A percentile compares a stretch with the other conserved stretches of the same genome.
These are phyloP conservation scores for Oryza australiensis DNA, from an alignment of 176 grass and related monocot genomes.

Conservation along the genomic window DNA sequence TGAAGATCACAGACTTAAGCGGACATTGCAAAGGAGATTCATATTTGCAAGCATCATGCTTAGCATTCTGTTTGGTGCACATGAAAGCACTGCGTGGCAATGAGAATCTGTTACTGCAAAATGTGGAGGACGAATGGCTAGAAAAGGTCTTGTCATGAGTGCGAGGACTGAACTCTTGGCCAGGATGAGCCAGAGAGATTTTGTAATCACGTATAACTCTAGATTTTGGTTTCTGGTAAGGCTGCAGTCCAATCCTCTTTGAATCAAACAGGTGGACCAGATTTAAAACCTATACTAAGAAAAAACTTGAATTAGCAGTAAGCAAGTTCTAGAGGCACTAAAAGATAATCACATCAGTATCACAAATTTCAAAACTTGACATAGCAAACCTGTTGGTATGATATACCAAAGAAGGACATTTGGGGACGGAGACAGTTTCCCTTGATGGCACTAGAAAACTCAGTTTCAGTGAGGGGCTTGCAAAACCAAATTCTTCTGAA, in stretches of 20 bases:
- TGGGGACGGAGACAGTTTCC: slow-evolving; percentile 39
- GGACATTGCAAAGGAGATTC: slow-evolving; percentile 17
- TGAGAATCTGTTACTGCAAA: slow-evolving; percentile 44
- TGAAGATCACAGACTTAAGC: slow-evolving; percentile 33
- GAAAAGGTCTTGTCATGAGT: slow-evolving; percentile 9
- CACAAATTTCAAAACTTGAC: slow-evolving; percentile 27
- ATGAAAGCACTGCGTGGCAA: slow-evolving; percentile 11
- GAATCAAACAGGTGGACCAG: slow-evolving; percentile 56
- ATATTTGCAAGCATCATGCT: slow-evolving; percentile 12
- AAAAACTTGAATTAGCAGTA: slow-evolving; percentile 43
- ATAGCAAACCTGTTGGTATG: slow-evolving; percentile 51
- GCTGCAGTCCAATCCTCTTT: slow-evolving; percentile 49
- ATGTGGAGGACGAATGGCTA: slow-evolving; percentile 5
- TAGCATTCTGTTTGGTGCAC: slow-evolving; percentile 36
- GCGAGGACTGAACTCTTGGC: slow-evolving; percentile 19
- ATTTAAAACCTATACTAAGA: slow-evolving; percentile 51
- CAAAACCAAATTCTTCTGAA: slow-evolving; percentile 73
- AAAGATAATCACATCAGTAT: slow-evolving; percentile 1
- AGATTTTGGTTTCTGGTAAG: slow-evolving; percentile 42
- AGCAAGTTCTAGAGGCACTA: slow-evolving; percentile 20
- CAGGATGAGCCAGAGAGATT: slow-evolving; percentile 45
- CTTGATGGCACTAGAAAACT: slow-evolving; percentile 48
- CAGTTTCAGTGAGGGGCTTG: slow-evolving; percentile 55
- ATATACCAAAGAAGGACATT: slow-evolving; percentile 60
- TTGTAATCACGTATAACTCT: slow-evolving; percentile 49